phyloP scores from a whole-genome alignment of 352 stramenopile species.

The Pythium dissotocum region DNA sequence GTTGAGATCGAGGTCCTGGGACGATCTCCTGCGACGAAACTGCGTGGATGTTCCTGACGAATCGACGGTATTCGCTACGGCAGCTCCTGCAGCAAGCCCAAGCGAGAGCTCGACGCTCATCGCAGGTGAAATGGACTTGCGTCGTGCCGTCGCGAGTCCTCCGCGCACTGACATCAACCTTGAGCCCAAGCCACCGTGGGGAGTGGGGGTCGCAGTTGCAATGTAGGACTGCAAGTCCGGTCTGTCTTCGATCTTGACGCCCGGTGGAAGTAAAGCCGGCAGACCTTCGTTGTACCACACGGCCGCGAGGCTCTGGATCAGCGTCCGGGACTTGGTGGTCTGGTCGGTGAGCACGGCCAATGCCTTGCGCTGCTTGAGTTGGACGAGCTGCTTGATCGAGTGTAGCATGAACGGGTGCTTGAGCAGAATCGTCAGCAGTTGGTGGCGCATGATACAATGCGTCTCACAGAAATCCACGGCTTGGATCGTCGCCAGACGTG shows the following conservation, averaged over 20 bases:
- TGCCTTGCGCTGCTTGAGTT: constrained; percentile 55
- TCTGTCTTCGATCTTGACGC: constrained; percentile 32
- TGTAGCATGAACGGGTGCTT: constrained; percentile 59
- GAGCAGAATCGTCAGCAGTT: constrained; percentile 51
- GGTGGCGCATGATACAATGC: constrained; percentile 54
- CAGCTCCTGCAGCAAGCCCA: background rate
- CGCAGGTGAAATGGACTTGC: constrained; percentile 15
- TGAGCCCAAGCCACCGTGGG: background rate
- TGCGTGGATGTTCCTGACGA: background rate
- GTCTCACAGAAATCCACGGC: constrained; percentile 82
- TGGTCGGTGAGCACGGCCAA: constrained; percentile 57
- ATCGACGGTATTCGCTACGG: background rate
- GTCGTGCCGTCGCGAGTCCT: constrained; percentile 5
- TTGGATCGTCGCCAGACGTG: constrained; percentile 72
- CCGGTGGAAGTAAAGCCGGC: constrained; percentile 42
- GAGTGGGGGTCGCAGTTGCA: background rate
- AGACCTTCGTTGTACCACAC: constrained; percentile 64
- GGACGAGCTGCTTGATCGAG: constrained; percentile 55
- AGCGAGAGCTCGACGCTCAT: background rate
- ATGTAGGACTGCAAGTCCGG: constrained; percentile 52
- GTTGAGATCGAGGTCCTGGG: background rate
- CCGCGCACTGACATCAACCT: constrained; percentile 9
- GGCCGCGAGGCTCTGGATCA: constrained; percentile 62
- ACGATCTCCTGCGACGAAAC: background rate
- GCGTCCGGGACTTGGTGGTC: constrained; percentile 51